Percentiles rank a stretch among this genome's conserved stretches.
Evolutionary conservation across 2,329 filamentous ascomycete genomes (phyloP).

Genomic region (Cercospora sesami): DNA sequence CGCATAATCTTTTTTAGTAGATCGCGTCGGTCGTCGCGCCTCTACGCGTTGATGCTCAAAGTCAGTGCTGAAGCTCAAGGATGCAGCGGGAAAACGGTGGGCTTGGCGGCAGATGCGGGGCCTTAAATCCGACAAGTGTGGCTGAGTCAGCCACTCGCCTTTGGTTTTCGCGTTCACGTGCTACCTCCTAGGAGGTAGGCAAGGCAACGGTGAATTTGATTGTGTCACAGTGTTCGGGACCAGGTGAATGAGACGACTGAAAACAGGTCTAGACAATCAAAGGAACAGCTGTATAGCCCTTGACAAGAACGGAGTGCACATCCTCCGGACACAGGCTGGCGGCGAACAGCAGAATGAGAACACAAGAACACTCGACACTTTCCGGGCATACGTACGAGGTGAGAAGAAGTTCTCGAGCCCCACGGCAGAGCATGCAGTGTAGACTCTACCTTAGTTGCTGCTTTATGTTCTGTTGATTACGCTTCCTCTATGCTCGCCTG

Average conservation of each 20-base stretch:
- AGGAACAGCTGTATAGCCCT: background rate
- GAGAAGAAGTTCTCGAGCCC: background rate
- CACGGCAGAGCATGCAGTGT: background rate
- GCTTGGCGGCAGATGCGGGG: constrained; percentile 3
- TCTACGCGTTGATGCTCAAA: constrained; percentile 8
- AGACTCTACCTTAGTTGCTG: background rate
- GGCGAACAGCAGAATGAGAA: background rate
- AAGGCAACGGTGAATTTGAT: background rate
- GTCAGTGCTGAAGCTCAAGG: constrained; percentile 9
- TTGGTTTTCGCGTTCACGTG: background rate
- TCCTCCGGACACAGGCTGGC: background rate
- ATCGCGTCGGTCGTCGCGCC: constrained; percentile 7
- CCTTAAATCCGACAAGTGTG: background rate
- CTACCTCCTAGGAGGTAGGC: too few relatives aligned
- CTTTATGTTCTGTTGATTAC: background rate
- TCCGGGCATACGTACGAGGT: background rate
- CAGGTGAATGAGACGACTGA: background rate
- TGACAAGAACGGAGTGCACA: background rate
- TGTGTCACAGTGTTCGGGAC: background rate
- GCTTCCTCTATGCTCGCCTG: background rate
- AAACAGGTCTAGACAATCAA: too few relatives aligned
- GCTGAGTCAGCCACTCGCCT: background rate
- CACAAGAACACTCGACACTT: background rate
- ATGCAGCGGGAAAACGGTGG: background rate
- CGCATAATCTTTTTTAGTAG: background rate